Evolutionary conservation across 768 basidiomycete genomes (phyloP).

Genomic region (Termitomyces heimii): DNA sequence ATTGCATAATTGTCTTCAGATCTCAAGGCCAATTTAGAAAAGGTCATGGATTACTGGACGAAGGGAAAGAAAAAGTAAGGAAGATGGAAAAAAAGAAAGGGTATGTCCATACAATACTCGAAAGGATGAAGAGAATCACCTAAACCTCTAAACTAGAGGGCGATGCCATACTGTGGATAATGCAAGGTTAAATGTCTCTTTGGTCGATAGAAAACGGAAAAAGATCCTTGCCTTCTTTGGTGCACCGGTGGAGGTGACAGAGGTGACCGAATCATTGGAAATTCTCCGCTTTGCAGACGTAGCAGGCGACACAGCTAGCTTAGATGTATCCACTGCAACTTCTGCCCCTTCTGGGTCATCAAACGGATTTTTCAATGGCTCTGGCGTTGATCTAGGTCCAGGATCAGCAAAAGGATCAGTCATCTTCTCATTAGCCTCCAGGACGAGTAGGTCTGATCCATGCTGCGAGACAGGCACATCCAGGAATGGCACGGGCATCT

Average conservation of each 20-base stretch:
- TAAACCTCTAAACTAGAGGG: background rate
- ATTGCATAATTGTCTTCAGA: background rate
- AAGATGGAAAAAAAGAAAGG: background rate
- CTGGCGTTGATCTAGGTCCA: background rate
- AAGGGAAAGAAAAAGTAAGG: background rate
- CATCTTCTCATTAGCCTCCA: background rate
- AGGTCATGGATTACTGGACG: background rate
- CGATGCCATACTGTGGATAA: background rate
- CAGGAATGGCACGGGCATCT: constrained; percentile 14
- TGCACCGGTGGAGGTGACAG: background rate
- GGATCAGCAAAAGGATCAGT: constrained; percentile 15
- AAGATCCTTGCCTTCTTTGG: background rate
- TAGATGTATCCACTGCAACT: background rate
- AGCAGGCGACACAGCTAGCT: constrained; percentile 6
- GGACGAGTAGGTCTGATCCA: background rate
- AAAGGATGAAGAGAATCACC: too few species aligned
- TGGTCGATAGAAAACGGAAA: too few species aligned
- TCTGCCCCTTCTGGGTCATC: constrained; percentile 8
- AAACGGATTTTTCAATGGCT: constrained; percentile 10
- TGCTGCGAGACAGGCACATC: constrained; percentile 3
- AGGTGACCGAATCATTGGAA: background rate
- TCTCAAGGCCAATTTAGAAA: background rate
- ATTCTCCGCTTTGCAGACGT: constrained; percentile 5
- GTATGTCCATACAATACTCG: background rate
- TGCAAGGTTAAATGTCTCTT: background rate